Evolutionary conservation across 805 yeast species (phyloP), one percentile per base, ranked within the genome.

Genomic region (Sugiyamaella qingdaonensis): DNA sequence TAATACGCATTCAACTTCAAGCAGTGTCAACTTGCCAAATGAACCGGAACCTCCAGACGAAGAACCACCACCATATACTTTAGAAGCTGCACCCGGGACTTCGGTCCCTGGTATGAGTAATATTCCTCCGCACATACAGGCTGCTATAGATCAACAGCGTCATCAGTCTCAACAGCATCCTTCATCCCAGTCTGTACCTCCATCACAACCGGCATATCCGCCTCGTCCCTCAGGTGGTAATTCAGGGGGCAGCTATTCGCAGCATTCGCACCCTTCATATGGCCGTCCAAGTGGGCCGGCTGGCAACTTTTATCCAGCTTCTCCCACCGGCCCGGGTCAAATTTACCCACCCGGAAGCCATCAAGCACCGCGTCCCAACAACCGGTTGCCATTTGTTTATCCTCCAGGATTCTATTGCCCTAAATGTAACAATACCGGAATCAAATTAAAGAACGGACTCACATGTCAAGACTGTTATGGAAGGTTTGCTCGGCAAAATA

Each of bases 371-470:
- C 7, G 3, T 24, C 29, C 29, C 29, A 24, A 24, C 7, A 24
- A 24, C 29, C 3, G 29, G 8, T 4, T 34, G 5, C 87, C 91
- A 0, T 85, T 87, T 80, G 66, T 67, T 47, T 88, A 86, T 60
- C 95, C 95, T 0, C 66, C 58, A 1, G 76, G 81, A 2, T 84
- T 72, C 63, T 69, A 71, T 53, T 88, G 96, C 63, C 68, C 71
- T 8, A 85, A 84, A 61, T 88, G 96, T 70, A 72, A 76, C 52
- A 88, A 88, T 64, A 85, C 91, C 0, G 95, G 95, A 1, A 75
- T 73, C 63, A 76, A 78, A 61, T 43, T 69, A 21, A 82, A 79
- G 63, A 82, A 81, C 59, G 86, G 85, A n/a, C 73, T 70, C 46
- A 71, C 81, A 4, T 88, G 96, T 64, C 78, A 80, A 59, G 76